Base-by-base conservation (phyloP, 768 basidiomycete species). In the Xerocomellus chrysenteron region DNA sequence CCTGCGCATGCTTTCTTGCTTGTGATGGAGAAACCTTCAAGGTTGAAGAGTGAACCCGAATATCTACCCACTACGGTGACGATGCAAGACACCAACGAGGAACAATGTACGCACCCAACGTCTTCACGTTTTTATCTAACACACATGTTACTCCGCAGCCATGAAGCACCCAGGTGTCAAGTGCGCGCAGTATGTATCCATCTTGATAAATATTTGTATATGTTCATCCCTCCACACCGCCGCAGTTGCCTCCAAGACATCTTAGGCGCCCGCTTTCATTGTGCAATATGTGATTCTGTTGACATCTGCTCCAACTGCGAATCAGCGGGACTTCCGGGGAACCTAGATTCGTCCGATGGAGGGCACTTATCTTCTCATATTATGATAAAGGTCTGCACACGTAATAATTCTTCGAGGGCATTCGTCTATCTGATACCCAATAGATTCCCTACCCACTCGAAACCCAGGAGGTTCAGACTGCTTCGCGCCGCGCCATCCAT, bases 221-320 rank as follows among this genome's bases (percentile, higher is more conserved):
- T n/a, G 30, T 47, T 51, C 19, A 65, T 33, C 30, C 30, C 26
- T 35, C 41, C 10, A 24, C 9, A n/a, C 9, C 35, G 44, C 46
- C 47, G 19, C 63, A 94, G 94, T 63, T 98, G 94, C 68, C 74
- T 90, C 56, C 85, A 87, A 61, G 92, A 94, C 61, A 95, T 98
- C 59, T 82, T 95, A 26, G 95, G 95, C 17, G 92, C 94, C 16
- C 82, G 92, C 5, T 97, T 94, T 73, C 95, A 94, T 65, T 98
- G 95, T 65, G 90, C 91, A 11, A 85, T 92, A 21, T 98, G 95
- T 68, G 83, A 88, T 40, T 82, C 85, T 9, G 80, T 92, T 40
- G 91, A 94, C 64, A 92, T 94, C 35, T 94, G 92, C 62, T 82
- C 87, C 17, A 90, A 92, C 61, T 94, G 92, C 68, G 92, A 94